phyloP scores from a whole-genome alignment of 352 stramenopile genomes.

The Phytophthora pluvialis region DNA sequence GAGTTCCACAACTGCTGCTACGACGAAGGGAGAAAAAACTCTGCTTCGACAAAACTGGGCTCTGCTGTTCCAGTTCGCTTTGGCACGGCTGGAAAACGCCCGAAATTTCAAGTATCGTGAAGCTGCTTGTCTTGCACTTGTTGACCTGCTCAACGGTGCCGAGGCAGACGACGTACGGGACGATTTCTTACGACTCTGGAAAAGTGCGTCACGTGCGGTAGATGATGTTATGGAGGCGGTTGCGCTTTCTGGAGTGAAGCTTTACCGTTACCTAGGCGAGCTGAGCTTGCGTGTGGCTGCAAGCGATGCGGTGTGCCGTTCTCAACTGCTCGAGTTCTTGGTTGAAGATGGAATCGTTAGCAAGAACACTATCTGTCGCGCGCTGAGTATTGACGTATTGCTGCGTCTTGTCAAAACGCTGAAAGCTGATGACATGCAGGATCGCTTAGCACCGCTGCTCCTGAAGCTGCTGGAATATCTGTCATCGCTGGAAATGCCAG shows the following conservation, averaged over 20 bases:
- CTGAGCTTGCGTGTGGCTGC: slow-evolving; percentile 71
- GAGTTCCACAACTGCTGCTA: slow-evolving; percentile 23
- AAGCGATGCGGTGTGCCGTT: slow-evolving; percentile 53
- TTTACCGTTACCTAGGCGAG: slow-evolving; percentile 77
- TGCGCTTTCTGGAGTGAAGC: slow-evolving; percentile 65
- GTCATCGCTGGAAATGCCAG: slow-evolving; percentile 84
- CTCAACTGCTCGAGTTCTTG: slow-evolving; percentile 69
- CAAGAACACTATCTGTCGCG: slow-evolving; percentile 70
- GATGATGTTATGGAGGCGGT: slow-evolving; percentile 84
- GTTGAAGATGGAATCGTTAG: slow-evolving; percentile 71
- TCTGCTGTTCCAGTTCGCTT: slow-evolving; percentile 60
- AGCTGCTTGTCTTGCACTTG: slow-evolving; percentile 63
- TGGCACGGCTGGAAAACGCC: slow-evolving; percentile 63
- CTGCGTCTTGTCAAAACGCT: slow-evolving; percentile 76
- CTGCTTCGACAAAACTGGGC: slow-evolving; percentile 61
- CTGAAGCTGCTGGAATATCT: slow-evolving; percentile 80
- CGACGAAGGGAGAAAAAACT: slow-evolving; percentile 51
- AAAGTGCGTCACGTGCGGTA: slow-evolving; percentile 66
- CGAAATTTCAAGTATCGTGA: slow-evolving; percentile 88
- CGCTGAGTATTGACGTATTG: slow-evolving; percentile 75
- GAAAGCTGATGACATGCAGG: slow-evolving; percentile 56
- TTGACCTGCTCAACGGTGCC: slow-evolving; percentile 70
- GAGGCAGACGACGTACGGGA: slow-evolving; percentile 50
- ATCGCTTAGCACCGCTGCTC: slow-evolving; percentile 59
- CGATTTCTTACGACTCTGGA: slow-evolving; percentile 73